Evolutionary conservation across 345 rosid genomes (phyloP), one percentile per base, ranked within the genome.

Genomic region (Kernera saxatilis): DNA sequence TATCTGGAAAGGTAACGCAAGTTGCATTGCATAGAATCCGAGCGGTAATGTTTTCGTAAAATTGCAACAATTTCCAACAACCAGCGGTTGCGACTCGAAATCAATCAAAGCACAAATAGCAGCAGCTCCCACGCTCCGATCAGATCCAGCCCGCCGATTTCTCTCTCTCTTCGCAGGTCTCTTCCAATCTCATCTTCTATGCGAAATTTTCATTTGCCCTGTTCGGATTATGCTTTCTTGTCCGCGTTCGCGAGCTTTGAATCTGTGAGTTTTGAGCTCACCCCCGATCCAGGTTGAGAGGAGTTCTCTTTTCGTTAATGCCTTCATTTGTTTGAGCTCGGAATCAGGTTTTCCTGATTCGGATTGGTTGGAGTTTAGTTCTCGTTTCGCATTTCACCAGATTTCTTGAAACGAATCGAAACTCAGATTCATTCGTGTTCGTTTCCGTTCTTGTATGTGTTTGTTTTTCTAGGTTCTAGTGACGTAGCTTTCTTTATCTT

Each of bases 41-140:
- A 32, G 40, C 26, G 36, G 67, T 44, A 68, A 68, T 41, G 73
- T 61, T 60, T 59, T 43, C 74, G 46, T 62, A 37, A 75, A 54
- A 21, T 27, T 5, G 69, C 64, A 75, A 36, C 74, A 75, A 75
- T 50, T 56, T 22, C 39, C 64, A 67, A 64, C 77, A 66, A 73
- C 59, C 67, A 19, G 7, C 52, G 50, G 52, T 46, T 57, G 52
- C 51, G 70, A 69, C 52, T 67, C 54, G 7, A 30, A 59, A 40
- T 41, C 63, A 27, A 67, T 56, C 37, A 6, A 54, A 3, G 12
- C 22, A 8, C 7, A 25, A 12, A 45, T 37, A 45, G n/a, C 26
- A 19, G 12, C 46, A 12, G 64, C 59, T 36, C n/a, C 46, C 57
- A 22, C 45, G 27, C 45, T 53, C 59, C 59, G 64, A 69, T 69